Evolutionary conservation across 2,329 filamentous ascomycete genomes (phyloP).

Genomic region (Aspergillus aculeatus): DNA sequence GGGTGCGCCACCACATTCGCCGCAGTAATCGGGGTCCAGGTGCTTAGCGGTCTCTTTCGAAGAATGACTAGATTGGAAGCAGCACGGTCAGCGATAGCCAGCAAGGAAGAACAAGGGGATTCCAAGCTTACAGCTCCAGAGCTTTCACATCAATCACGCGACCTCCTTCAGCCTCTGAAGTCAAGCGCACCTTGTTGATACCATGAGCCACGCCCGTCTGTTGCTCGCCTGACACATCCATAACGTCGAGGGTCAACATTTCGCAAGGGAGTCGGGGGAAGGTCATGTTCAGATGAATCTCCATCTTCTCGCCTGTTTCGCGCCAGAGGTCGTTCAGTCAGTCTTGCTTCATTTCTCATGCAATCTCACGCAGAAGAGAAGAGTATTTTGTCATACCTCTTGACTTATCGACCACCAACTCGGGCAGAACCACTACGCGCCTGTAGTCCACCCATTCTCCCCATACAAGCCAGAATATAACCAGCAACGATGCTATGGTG

Average conservation of each 20-base stretch:
- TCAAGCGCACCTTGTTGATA: slow-evolving; percentile 83
- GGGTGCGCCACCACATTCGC: slow-evolving; percentile 88
- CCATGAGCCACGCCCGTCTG: slow-evolving; percentile 93
- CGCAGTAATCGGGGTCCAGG: slow-evolving; percentile 89
- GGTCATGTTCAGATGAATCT: slow-evolving; percentile 95
- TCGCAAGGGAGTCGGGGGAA: slow-evolving; percentile 95
- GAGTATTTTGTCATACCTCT: slow-evolving; percentile 60
- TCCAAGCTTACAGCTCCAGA: slow-evolving; percentile 61
- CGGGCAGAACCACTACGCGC: slow-evolving; percentile 79
- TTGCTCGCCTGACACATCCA: slow-evolving; percentile 97
- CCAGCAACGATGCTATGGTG: slow-evolving; percentile 82
- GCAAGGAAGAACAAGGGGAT: background rate
- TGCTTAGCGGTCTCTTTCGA: slow-evolving; percentile 69
- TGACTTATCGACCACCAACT: slow-evolving; percentile 94
- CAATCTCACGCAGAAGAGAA: background rate
- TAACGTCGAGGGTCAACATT: slow-evolving; percentile 92
- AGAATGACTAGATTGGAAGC: slow-evolving; percentile 53
- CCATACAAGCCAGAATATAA: slow-evolving; percentile 85
- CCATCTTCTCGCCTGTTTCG: slow-evolving; percentile 87
- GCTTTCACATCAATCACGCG: slow-evolving; percentile 68
- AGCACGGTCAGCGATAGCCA: background rate
- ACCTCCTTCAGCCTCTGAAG: slow-evolving; percentile 70
- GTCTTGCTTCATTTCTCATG: background rate
- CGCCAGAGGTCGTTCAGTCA: slow-evolving; percentile 15
- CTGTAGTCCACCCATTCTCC: slow-evolving; percentile 96